Percentiles rank a stretch among this genome's conserved stretches.
Conservation (phyloP, 2,329 filamentous ascomycete genomes). For the Blastomyces percursus region DNA sequence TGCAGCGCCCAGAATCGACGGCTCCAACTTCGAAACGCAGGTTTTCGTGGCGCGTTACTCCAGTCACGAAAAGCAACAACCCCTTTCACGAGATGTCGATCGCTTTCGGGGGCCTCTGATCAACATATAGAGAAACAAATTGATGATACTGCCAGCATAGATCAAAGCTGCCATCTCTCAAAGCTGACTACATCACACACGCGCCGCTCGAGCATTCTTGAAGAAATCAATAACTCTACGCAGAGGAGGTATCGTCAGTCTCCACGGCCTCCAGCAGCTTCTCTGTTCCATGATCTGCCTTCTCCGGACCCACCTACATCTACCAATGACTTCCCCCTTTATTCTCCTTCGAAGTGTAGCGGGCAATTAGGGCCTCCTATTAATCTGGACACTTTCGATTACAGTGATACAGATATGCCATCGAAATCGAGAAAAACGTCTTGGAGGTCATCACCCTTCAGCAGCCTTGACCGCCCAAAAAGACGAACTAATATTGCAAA, state of each 20-base stretch:
- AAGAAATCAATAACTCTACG: conserved; percentile 23
- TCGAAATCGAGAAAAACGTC: conserved; percentile 8
- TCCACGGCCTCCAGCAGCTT: conserved; percentile 14
- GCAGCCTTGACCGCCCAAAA: conserved; percentile 14
- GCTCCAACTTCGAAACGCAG: conserved; percentile 21
- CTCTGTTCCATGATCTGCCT: conserved; percentile 16
- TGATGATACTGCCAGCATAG: not conserved
- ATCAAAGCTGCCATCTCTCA: not conserved
- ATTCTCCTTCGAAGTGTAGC: not conserved
- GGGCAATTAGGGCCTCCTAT: conserved; percentile 4
- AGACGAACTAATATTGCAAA: conserved; percentile 12
- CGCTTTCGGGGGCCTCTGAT: conserved; percentile 12
- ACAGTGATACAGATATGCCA: conserved; percentile 6
- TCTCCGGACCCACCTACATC: conserved; percentile 11
- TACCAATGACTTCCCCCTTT: conserved; percentile 6
- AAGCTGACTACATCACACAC: conserved; percentile 8
- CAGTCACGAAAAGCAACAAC: conserved; percentile 16
- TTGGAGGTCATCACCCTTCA: conserved; percentile 9
- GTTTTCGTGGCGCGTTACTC: conserved; percentile 20
- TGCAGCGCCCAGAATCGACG: conserved; percentile 21
- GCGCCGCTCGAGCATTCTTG: conserved; percentile 20
- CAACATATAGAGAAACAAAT: conserved; percentile 16
- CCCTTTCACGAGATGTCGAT: conserved; percentile 14
- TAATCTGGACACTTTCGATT: conserved; percentile 3
- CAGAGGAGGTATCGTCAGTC: conserved; percentile 15